Conservation (phyloP, 2,329 filamentous ascomycete species). For the Ramularia collo-cygni region DNA sequence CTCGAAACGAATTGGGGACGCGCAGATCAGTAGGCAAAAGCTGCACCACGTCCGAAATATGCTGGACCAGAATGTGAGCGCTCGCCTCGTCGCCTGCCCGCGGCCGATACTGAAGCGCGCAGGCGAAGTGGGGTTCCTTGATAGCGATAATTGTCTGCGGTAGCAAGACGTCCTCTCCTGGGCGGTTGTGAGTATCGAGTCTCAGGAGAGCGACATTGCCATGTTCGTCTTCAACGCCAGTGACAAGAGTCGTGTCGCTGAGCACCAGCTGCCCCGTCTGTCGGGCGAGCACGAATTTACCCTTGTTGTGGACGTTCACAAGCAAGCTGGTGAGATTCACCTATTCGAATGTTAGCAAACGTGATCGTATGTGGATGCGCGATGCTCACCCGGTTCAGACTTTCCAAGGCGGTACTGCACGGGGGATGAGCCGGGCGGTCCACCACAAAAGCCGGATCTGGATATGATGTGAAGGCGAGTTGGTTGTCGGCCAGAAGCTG, state of each 20-base stretch:
- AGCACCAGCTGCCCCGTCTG: not conserved
- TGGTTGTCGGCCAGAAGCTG: too few relatives aligned
- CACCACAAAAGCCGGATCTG: too few relatives aligned
- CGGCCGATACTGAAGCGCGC: too few relatives aligned
- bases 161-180: not conserved
- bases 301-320: not conserved
- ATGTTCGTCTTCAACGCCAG: not conserved
- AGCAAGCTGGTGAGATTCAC: not conserved
- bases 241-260: not conserved
- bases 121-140: slow-evolving; percentile 7
- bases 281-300: not conserved
- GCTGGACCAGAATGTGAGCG: not conserved
- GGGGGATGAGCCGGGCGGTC: too few relatives aligned
- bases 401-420: too few relatives aligned
- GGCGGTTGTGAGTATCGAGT: not conserved
- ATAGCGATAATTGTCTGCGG: slow-evolving; percentile 3
- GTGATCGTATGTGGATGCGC: too few relatives aligned
- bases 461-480: too few relatives aligned
- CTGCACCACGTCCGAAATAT: not conserved
- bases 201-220: not conserved
- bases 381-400: too few relatives aligned
- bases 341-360: not conserved
- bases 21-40: not conserved
- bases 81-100: not conserved
- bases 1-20: not conserved